A percentile compares a stretch with the other conserved stretches of the same genome.
Evolutionary conservation across 176 grass and related monocot genomes (phyloP).

Genomic region (Saccharum officinarum): DNA sequence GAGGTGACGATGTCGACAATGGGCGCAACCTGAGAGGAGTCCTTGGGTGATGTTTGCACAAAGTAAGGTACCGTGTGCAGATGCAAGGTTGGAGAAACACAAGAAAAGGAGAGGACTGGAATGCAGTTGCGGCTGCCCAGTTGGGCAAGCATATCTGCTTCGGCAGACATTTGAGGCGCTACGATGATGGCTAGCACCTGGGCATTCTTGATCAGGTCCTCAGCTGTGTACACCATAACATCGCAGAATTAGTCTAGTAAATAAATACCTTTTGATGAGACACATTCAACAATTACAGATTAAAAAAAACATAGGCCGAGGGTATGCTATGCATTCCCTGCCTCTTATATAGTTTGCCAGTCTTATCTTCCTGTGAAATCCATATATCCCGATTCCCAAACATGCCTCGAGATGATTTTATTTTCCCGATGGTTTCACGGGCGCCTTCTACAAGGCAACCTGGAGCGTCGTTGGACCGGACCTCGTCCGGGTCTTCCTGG

Average conservation of each 20-base stretch:
- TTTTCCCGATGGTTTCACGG: no score
- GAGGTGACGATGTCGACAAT: constrained; percentile 24
- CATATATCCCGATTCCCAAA: no score
- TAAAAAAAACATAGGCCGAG: no score
- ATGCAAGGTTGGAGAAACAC: constrained; percentile 13
- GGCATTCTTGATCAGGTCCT: constrained; percentile 41
- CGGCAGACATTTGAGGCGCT: constrained; percentile 7
- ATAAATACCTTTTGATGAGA: neutral
- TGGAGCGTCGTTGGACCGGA: no score
- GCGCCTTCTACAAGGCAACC: no score
- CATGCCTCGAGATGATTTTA: no score
- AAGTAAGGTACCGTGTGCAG: constrained; percentile 25
- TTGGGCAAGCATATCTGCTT: constrained; percentile 7
- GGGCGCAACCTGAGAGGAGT: constrained; percentile 29
- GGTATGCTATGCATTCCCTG: no score
- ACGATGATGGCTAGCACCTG: constrained; percentile 32
- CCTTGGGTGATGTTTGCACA: constrained; percentile 38
- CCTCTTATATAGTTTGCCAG: no score
- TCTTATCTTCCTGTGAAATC: no score
- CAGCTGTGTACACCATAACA: neutral
- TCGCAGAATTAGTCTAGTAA: neutral
- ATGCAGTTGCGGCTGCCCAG: constrained; percentile 17
- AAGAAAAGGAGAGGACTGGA: constrained; percentile 37
- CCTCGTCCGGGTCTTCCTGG: no score
- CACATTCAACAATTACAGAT: no score